Conservation (phyloP, 2,329 filamentous ascomycete species). For the Aspergillus sp. region DNA sequence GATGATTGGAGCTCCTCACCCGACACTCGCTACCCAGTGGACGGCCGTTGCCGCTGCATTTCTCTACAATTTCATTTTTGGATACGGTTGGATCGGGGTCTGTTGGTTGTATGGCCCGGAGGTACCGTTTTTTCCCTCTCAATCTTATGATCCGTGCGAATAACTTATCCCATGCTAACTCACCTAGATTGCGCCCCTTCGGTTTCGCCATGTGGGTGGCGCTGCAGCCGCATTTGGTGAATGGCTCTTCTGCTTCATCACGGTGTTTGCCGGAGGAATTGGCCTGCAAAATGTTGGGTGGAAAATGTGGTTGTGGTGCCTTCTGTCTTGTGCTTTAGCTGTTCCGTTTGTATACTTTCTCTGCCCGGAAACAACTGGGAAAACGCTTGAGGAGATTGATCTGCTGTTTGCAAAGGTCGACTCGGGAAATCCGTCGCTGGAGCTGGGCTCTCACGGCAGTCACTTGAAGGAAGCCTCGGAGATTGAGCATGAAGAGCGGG, state of each 20-base stretch:
- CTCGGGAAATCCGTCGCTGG: too few relatives aligned
- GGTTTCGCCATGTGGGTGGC: background rate
- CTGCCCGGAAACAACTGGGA: background rate
- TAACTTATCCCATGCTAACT: background rate
- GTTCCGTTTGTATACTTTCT: background rate
- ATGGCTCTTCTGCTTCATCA: conserved; percentile 4
- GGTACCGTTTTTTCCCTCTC: background rate
- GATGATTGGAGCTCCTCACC: background rate
- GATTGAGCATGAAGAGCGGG: background rate
- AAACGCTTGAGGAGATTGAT: conserved; percentile 1
- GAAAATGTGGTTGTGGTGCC: conserved; percentile 1
- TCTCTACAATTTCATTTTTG: conserved; percentile 1
- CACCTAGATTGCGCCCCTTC: background rate
- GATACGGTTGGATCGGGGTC: conserved; percentile 3
- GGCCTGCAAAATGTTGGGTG: conserved; percentile 2
- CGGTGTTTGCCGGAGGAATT: background rate
- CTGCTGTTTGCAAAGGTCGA: background rate
- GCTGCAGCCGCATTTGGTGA: background rate
- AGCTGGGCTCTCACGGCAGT: too few relatives aligned
- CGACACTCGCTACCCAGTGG: background rate
- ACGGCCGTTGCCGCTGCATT: background rate
- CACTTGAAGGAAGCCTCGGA: background rate
- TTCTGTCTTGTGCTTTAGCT: background rate
- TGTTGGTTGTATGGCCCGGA: background rate
- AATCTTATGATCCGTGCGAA: too few relatives aligned